These are phyloP conservation scores for Symbiodinium pilosum DNA, from an alignment of 73 alveolate genomes.

Conservation along the genomic window DNA sequence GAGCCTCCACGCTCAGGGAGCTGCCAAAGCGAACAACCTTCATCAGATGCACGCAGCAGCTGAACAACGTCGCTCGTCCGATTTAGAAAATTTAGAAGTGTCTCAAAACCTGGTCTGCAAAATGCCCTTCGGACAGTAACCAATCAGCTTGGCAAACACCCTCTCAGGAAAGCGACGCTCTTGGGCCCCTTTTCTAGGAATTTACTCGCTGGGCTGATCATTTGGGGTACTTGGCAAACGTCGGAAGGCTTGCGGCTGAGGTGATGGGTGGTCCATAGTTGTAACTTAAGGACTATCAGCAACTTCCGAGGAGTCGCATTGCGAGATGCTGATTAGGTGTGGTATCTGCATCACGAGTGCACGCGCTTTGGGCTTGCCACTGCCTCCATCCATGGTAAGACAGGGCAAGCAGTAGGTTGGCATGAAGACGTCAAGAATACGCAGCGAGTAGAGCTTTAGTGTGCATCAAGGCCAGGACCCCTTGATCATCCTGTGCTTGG, in stretches of 20 bases:
- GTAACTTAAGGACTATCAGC: too few species aligned
- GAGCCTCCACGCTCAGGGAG: constrained; percentile 92
- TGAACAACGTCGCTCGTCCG: constrained; percentile 72
- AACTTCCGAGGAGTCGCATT: too few species aligned
- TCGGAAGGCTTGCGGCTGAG: neutral
- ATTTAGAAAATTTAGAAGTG: neutral
- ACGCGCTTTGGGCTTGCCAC: too few species aligned
- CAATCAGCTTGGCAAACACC: neutral
- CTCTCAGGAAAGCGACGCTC: neutral
- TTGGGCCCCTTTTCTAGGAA: too few species aligned
- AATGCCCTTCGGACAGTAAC: neutral
- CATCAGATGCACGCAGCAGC: constrained; percentile 95
- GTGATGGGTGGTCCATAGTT: too few species aligned
- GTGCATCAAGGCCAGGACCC: neutral
- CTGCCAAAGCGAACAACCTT: constrained; percentile 95
- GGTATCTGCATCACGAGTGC: too few species aligned
- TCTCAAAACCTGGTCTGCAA: neutral
- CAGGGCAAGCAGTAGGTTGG: too few species aligned
- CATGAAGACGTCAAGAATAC: too few species aligned
- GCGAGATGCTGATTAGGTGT: too few species aligned
- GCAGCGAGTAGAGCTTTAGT: neutral
- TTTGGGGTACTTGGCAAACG: neutral
- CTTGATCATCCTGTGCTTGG: neutral
- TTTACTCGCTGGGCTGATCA: neutral
- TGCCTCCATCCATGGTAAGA: too few species aligned